Evolutionary conservation across 176 grass and related monocot species (phyloP).

Genomic region (Tillandsia leiboldiana): DNA sequence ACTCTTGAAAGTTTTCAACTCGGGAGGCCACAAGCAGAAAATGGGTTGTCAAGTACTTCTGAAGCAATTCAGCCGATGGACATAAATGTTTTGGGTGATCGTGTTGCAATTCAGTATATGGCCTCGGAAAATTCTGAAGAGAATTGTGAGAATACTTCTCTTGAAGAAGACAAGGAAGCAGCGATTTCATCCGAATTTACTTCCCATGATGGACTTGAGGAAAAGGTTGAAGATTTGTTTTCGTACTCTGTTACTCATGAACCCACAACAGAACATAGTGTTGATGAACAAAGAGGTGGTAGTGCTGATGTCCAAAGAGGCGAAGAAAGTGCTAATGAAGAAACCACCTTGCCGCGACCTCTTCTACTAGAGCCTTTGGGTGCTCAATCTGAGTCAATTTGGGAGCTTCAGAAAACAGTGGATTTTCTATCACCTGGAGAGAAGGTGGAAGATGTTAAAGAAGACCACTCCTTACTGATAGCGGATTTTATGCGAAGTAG

Average conservation of each 20-base stretch:
- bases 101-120: slow-evolving; percentile 11
- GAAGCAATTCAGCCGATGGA: not conserved
- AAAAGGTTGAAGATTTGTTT: slow-evolving; percentile 1
- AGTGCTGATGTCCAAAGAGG: slow-evolving; percentile 24
- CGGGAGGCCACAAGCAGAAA: not conserved
- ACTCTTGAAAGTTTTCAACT: not conserved
- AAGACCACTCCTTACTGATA: slow-evolving; percentile 4
- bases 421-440: not conserved
- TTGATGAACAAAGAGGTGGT: slow-evolving; percentile 19
- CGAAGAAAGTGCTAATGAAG: slow-evolving; percentile 26
- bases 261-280: slow-evolving; percentile 14
- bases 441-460: slow-evolving; percentile 5
- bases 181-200: slow-evolving; percentile 8
- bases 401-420: not conserved
- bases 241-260: slow-evolving; percentile 17
- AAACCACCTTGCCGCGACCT: slow-evolving; percentile 3
- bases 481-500: not conserved
- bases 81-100: not conserved
- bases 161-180: slow-evolving; percentile 14
- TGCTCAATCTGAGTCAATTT: slow-evolving; percentile 17
- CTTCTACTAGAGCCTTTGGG: slow-evolving; percentile 15
- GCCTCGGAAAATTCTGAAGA: slow-evolving; percentile 24
- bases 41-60: not conserved
- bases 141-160: not conserved
- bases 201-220: slow-evolving; percentile 16